These are phyloP conservation scores for Anethum foeniculum DNA, from an alignment of 140 eudicot species.

Conservation along the genomic window DNA sequence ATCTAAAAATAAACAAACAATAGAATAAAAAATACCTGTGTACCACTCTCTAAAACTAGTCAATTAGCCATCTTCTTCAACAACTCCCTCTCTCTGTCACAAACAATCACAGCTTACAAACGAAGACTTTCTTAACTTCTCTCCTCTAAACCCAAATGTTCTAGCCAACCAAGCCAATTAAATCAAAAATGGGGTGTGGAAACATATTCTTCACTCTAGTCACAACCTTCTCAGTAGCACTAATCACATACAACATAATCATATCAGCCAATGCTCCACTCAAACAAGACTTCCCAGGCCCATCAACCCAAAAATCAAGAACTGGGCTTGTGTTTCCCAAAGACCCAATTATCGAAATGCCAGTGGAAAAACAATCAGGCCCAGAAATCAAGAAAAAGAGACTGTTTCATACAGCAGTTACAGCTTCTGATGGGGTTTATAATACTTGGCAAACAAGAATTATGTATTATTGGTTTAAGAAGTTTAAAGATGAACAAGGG, in stretches of 20 bases:
- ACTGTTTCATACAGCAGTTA: slow-evolving; percentile 90
- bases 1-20: no score
- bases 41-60: no score
- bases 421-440: slow-evolving; percentile 80
- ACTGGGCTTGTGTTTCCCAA: slow-evolving; percentile 19
- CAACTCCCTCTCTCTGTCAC: neutral
- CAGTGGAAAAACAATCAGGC: slow-evolving; percentile 29
- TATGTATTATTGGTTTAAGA: slow-evolving; percentile 97
- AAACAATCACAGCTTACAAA: neutral
- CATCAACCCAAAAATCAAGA: slow-evolving; percentile 13
- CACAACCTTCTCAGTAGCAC: slow-evolving; percentile 59
- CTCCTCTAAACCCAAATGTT: neutral
- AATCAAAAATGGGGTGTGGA: slow-evolving; percentile 54
- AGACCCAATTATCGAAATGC: slow-evolving; percentile 80
- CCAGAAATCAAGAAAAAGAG: slow-evolving; percentile 31
- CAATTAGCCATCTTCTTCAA: slow-evolving; percentile 6
- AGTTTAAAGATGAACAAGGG: slow-evolving; percentile 30
- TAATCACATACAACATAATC: slow-evolving; percentile 78
- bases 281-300: slow-evolving; percentile 70
- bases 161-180: neutral
- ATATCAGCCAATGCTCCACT: slow-evolving; percentile 82
- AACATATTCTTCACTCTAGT: slow-evolving; percentile 59
- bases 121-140: slow-evolving; percentile 3
- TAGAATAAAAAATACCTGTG: no score
- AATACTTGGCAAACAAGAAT: slow-evolving; percentile 94